These are phyloP conservation scores for Globisporangium paddicum DNA, from an alignment of 352 stramenopile genomes.

Conservation along the genomic window DNA sequence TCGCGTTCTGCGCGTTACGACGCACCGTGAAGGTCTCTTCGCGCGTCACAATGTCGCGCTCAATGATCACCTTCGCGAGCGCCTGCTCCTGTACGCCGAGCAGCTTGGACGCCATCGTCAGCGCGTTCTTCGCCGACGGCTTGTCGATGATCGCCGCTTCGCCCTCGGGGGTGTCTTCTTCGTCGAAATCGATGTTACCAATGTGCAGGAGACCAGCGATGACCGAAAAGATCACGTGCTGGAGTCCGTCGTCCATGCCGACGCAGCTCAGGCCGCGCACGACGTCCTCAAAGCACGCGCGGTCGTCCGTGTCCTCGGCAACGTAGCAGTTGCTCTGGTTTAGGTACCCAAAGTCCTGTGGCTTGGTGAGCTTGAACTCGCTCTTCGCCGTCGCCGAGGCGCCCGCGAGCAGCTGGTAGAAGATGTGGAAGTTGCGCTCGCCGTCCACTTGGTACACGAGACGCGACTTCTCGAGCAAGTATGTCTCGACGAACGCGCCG, in stretches of 20 bases:
- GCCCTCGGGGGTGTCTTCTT: conserved; percentile 80
- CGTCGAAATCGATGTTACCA: conserved; percentile 94
- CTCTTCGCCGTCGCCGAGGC: conserved; percentile 42
- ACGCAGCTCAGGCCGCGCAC: conserved; percentile 72
- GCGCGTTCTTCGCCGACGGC: conserved; percentile 51
- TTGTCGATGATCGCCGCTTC: conserved; percentile 76
- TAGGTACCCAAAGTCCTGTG: conserved; percentile 91
- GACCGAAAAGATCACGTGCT: conserved; percentile 89
- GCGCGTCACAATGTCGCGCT: conserved; percentile 82
- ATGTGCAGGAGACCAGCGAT: conserved; percentile 94
- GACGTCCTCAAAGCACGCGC: conserved; percentile 69
- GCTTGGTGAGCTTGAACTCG: conserved; percentile 65
- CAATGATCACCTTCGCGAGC: conserved; percentile 79
- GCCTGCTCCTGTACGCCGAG: conserved; percentile 60
- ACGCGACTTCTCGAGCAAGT: conserved; percentile 85
- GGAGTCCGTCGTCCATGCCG: conserved; percentile 59
- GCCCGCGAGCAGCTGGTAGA: conserved; percentile 90
- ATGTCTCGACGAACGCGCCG: conserved; percentile 85
- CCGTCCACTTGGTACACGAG: conserved; percentile 87
- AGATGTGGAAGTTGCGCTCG: conserved; percentile 95
- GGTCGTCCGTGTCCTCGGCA: conserved; percentile 91
- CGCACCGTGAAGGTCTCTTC: conserved; percentile 82
- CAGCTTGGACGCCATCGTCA: conserved; percentile 49
- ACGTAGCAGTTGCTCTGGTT: conserved; percentile 93
- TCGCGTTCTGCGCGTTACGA: conserved; percentile 73